Evolutionary conservation across 768 basidiomycete genomes (phyloP).

Genomic region (Kwoniella dendrophila): DNA sequence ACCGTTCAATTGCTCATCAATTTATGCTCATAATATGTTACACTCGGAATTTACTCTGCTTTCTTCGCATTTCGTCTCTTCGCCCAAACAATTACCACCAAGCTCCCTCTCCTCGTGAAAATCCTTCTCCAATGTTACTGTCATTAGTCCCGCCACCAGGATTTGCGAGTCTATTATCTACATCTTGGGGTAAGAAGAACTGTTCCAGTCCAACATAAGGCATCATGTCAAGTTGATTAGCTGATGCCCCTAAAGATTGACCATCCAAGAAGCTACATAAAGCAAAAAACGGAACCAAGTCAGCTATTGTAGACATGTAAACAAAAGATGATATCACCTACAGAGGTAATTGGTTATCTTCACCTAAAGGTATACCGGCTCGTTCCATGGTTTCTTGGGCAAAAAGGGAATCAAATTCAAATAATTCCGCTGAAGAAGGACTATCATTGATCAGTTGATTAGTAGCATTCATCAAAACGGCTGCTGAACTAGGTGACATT

Average conservation of each 20-base stretch:
- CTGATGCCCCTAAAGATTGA: conserved; percentile 46
- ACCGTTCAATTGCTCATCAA: no score
- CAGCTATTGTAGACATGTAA: neutral
- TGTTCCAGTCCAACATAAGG: conserved; percentile 50
- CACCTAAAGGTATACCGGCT: conserved; percentile 45
- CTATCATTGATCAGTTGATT: conserved; percentile 45
- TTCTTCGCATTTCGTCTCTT: neutral
- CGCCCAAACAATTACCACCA: conserved; percentile 1
- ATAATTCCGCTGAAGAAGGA: conserved; percentile 44
- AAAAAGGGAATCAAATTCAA: conserved; percentile 53
- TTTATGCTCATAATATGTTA: no score
- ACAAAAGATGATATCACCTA: conserved; percentile 25
- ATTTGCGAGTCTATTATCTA: conserved; percentile 41
- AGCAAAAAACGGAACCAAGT: neutral
- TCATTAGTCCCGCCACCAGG: conserved; percentile 12
- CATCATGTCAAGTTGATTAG: conserved; percentile 37
- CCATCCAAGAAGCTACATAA: conserved; percentile 52
- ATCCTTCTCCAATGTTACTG: conserved; percentile 1
- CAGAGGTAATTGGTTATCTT: conserved; percentile 52
- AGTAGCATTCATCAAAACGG: conserved; percentile 24
- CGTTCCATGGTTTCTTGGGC: conserved; percentile 50
- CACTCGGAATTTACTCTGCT: no score
- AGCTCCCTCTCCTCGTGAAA: neutral
- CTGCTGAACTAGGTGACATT: conserved; percentile 27
- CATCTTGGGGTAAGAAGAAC: conserved; percentile 55